Evolutionary conservation across 352 stramenopile genomes (phyloP).

Genomic region (Globisporangium uncinulatum): DNA sequence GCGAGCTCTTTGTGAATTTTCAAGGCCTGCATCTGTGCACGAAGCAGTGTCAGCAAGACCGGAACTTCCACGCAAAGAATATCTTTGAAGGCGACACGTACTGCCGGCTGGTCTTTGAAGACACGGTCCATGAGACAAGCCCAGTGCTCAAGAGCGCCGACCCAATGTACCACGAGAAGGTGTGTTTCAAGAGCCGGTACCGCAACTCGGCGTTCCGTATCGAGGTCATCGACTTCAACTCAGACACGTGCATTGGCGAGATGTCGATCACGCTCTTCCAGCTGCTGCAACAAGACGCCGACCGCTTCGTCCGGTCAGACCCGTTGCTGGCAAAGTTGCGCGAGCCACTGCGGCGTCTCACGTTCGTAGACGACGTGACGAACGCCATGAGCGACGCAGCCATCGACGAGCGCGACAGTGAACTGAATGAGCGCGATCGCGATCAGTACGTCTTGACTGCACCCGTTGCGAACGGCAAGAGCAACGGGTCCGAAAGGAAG

Average conservation of each 20-base stretch:
- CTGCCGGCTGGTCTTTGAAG: constrained; percentile 65
- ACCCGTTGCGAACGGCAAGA: constrained; percentile 20
- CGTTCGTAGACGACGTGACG: constrained; percentile 34
- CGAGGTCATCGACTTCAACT: constrained; percentile 83
- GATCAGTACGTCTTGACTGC: constrained; percentile 45
- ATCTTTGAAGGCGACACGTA: constrained; percentile 87
- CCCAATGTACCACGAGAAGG: constrained; percentile 80
- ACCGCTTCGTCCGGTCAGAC: constrained; percentile 53
- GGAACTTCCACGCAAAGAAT: constrained; percentile 77
- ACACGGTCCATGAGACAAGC: constrained; percentile 68
- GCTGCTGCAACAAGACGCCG: constrained; percentile 66
- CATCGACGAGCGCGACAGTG: constrained; percentile 13
- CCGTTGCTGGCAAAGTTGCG: constrained; percentile 39
- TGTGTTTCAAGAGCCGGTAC: constrained; percentile 65
- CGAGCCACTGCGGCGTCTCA: constrained; percentile 37
- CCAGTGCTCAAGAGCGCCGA: constrained; percentile 83
- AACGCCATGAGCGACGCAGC: constrained; percentile 4
- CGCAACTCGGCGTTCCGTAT: constrained; percentile 58
- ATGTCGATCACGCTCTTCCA: constrained; percentile 72
- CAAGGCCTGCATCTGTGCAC: constrained; percentile 78
- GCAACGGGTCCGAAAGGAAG: constrained; percentile 25
- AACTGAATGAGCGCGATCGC: constrained; percentile 21
- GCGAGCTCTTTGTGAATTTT: constrained; percentile 71
- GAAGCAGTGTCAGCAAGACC: constrained; percentile 61
- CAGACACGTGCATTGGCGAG: constrained; percentile 63